These are phyloP conservation scores for Rhododendron williamsianum DNA, from an alignment of 148 eudicot species.

Conservation along the genomic window DNA sequence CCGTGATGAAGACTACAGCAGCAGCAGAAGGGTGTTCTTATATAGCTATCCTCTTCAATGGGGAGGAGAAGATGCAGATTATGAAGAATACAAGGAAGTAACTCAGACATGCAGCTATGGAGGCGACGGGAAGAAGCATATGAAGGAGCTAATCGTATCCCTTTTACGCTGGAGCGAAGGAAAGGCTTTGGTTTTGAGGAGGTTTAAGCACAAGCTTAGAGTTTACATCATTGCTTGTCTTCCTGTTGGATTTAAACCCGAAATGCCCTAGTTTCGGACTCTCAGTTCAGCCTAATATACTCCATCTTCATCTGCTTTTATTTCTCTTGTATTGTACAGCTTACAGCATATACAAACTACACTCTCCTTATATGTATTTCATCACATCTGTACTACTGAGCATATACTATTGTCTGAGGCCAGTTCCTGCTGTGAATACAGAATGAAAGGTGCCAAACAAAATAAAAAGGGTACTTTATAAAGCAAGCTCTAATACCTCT, in stretches of 20 bases:
- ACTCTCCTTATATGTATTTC: not conserved
- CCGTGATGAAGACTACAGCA: constrained; percentile 41
- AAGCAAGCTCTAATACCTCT: not conserved
- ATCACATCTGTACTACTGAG: not conserved
- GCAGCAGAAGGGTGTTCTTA: constrained; percentile 36
- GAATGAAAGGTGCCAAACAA: not conserved
- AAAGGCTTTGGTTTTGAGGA: constrained; percentile 13
- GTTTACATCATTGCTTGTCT: constrained; percentile 17
- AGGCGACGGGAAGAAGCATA: not conserved
- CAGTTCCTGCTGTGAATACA: not conserved
- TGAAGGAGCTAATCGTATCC: constrained; percentile 16
- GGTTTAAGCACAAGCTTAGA: constrained; percentile 19
- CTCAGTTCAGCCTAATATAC: not conserved
- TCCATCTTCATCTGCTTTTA: not conserved
- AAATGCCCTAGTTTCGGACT: not conserved
- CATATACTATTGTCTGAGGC: not conserved
- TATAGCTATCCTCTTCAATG: constrained; percentile 46
- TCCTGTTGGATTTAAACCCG: constrained; percentile 14
- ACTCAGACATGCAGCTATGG: not conserved
- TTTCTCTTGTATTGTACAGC: not conserved
- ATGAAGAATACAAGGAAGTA: not conserved
- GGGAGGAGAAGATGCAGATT: constrained; percentile 13
- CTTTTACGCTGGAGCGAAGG: constrained; percentile 17
- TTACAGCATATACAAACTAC: not conserved
- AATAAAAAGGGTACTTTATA: not conserved